Evolutionary conservation across 352 stramenopile genomes (phyloP).

Genomic region (Pythium sukuiense): DNA sequence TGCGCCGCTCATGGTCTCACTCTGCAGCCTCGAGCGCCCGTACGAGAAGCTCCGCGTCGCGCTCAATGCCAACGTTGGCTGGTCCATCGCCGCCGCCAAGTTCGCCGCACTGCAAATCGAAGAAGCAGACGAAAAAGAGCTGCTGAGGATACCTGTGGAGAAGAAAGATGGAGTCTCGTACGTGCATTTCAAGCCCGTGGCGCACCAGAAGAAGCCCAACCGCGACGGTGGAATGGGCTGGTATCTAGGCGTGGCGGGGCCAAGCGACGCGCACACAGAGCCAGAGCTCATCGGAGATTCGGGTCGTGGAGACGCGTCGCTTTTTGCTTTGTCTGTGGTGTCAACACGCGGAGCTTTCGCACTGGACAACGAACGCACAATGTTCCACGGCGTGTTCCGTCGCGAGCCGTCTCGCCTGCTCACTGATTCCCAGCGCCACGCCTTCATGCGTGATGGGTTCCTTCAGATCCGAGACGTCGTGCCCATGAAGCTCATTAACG

Average conservation of each 20-base stretch:
- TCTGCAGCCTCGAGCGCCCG: conserved; percentile 61
- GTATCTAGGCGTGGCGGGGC: conserved; percentile 38
- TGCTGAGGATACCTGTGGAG: neutral
- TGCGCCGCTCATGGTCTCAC: conserved; percentile 22
- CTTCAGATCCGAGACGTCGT: conserved; percentile 66
- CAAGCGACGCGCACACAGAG: conserved; percentile 1
- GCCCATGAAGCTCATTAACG: conserved; percentile 51
- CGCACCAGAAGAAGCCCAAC: conserved; percentile 72
- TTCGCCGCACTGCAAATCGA: conserved; percentile 69
- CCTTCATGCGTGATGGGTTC: conserved; percentile 77
- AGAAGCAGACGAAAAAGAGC: conserved; percentile 19
- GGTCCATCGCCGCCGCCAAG: conserved; percentile 61
- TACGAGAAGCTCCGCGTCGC: conserved; percentile 83
- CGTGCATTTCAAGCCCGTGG: conserved; percentile 55
- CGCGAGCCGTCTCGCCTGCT: conserved; percentile 32
- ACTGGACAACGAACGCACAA: conserved; percentile 37
- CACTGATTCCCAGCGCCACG: conserved; percentile 54
- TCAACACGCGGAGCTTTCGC: conserved; percentile 49
- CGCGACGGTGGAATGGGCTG: conserved; percentile 43
- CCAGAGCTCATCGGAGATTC: conserved; percentile 54
- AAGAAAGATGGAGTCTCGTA: conserved; percentile 12
- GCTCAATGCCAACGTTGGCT: conserved; percentile 62
- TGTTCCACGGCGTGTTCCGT: conserved; percentile 28
- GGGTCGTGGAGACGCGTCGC: conserved; percentile 36
- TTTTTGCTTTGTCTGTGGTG: conserved; percentile 53